Percentiles rank a stretch among this genome's conserved stretches.
These are phyloP conservation scores for Cryptococcus jaspeensis DNA, from an alignment of 1,284 basidiomycete species.

Conservation along the genomic window DNA sequence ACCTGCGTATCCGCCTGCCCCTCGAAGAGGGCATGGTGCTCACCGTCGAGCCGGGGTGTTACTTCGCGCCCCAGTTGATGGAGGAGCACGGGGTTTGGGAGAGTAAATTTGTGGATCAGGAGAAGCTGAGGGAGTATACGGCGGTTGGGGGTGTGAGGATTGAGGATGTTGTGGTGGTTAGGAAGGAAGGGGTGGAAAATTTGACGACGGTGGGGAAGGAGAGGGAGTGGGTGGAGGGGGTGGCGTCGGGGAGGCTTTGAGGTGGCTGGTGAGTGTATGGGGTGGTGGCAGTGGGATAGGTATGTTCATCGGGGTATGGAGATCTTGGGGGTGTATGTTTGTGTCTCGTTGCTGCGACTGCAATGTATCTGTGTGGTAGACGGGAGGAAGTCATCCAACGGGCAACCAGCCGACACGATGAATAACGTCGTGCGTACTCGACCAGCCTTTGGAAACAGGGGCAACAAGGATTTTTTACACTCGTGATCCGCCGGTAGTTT, in stretches of 20 bases:
- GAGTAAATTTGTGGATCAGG: conserved; percentile 69
- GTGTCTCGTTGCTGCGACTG: too few species aligned
- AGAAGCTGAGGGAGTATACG: conserved; percentile 69
- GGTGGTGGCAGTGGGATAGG: too few species aligned
- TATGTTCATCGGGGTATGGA: too few species aligned
- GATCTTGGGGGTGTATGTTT: too few species aligned
- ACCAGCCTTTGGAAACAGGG: too few species aligned
- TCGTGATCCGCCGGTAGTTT: too few species aligned
- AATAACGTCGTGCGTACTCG: too few species aligned
- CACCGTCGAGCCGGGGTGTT: conserved; percentile 77
- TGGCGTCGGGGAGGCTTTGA: conserved; percentile 62
- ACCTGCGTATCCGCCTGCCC: conserved; percentile 70
- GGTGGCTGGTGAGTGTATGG: conserved; percentile 6
- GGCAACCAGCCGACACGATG: too few species aligned
- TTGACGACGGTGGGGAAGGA: conserved; percentile 76
- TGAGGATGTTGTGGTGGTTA: conserved; percentile 81
- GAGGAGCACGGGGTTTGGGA: conserved; percentile 58
- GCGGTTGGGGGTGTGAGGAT: conserved; percentile 82
- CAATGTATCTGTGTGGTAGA: too few species aligned
- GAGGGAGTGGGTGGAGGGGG: conserved; percentile 70
- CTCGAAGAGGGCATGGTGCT: conserved; percentile 78
- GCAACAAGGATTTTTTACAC: too few species aligned
- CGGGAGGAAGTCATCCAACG: too few species aligned
- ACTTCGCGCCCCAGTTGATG: conserved; percentile 77
- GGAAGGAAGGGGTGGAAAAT: conserved; percentile 66